phyloP scores from a whole-genome alignment of 495 filamentous ascomycete species.

The Aspergillus conjunctus region DNA sequence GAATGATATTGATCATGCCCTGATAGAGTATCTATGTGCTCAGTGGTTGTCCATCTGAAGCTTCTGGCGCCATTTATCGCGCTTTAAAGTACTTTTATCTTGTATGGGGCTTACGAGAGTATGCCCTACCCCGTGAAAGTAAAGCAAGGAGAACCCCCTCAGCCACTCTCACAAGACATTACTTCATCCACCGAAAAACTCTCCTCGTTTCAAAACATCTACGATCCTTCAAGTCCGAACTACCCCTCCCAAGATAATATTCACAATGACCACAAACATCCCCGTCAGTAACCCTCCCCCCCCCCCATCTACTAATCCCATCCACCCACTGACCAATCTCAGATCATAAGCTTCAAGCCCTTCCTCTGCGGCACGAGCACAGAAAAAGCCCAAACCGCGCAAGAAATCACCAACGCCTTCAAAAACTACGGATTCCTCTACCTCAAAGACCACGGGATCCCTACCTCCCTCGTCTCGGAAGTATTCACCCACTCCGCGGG shows the following conservation, averaged over 20 bases:
- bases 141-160: too few relatives aligned
- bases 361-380: background rate
- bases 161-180: too few relatives aligned
- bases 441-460: constrained; percentile 75
- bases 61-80: background rate
- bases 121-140: too few relatives aligned
- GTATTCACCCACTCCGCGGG: constrained; percentile 71
- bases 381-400: background rate
- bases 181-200: too few relatives aligned
- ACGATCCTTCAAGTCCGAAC: background rate
- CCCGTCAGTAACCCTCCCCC: background rate
- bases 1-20: too few relatives aligned
- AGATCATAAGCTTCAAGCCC: background rate
- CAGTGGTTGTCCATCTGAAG: too few relatives aligned
- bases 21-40: too few relatives aligned
- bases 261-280: background rate
- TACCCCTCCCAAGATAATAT: background rate
- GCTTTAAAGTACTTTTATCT: background rate
- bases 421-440: constrained; percentile 88
- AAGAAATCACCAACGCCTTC: constrained; percentile 70
- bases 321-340: background rate
- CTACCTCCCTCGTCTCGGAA: constrained; percentile 53
- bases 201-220: too few relatives aligned
- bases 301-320: background rate
- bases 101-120: background rate